These are phyloP conservation scores for Thermomucor indicae-seudaticae DNA, from an alignment of 371 early-diverging fungal genomes.

Conservation along the genomic window DNA sequence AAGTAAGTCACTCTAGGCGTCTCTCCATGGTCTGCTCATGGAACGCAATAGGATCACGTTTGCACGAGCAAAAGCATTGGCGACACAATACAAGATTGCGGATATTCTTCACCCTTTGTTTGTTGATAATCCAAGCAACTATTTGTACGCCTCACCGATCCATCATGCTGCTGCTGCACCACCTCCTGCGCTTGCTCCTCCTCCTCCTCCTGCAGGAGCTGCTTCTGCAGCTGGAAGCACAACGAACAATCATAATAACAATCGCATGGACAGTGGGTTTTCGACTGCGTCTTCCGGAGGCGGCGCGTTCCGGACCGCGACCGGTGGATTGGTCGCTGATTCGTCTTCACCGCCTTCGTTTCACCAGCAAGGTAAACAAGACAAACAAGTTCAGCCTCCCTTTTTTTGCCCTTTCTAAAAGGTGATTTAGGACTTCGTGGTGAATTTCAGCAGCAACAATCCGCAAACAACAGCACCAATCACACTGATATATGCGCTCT, in stretches of 20 bases:
- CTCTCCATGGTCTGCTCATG: background rate
- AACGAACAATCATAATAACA: no score
- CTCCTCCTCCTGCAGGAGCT: slow-evolving; percentile 5
- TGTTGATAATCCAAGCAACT: slow-evolving; percentile 63
- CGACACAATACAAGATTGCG: slow-evolving; percentile 63
- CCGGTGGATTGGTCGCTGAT: background rate
- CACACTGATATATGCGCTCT: no score
- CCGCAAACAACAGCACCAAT: no score
- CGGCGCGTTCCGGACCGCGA: slow-evolving; percentile 5
- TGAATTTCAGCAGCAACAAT: no score
- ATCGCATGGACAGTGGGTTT: slow-evolving; percentile 11
- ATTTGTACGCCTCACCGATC: slow-evolving; percentile 25
- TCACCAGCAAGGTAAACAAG: slow-evolving; percentile 5
- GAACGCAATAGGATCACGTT: slow-evolving; percentile 70
- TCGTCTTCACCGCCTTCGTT: background rate
- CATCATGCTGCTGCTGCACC: slow-evolving; percentile 11
- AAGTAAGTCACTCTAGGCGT: background rate
- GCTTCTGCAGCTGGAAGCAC: slow-evolving; percentile 6
- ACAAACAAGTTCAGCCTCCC: no score
- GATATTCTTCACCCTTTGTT: slow-evolving; percentile 73
- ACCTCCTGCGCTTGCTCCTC: slow-evolving; percentile 6
- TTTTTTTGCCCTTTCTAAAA: no score
- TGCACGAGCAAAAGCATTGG: slow-evolving; percentile 64
- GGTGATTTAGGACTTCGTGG: no score
- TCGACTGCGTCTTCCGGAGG: background rate